These are phyloP conservation scores for Pseudocercospora vitis DNA, from an alignment of 2,329 filamentous ascomycete genomes.

Conservation along the genomic window DNA sequence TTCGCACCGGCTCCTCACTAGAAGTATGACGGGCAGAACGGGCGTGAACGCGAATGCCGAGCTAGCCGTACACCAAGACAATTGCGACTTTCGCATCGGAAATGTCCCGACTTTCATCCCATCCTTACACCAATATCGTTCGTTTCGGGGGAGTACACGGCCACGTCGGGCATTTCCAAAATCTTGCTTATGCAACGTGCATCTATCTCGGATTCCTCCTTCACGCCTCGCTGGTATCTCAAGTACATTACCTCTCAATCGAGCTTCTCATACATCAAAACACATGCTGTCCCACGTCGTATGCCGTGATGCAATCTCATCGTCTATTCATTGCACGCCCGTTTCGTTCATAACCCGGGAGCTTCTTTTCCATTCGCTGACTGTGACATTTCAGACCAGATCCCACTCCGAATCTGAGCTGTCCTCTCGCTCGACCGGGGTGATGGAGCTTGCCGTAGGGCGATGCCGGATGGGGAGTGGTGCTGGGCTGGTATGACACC, in stretches of 20 bases:
- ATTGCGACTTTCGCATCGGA: background rate
- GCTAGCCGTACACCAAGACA: slow-evolving; percentile 5
- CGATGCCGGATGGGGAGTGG: slow-evolving; percentile 8
- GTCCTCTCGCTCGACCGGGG: background rate
- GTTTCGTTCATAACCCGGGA: background rate
- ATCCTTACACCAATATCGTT: too few species aligned
- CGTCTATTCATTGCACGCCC: too few species aligned
- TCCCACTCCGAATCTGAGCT: slow-evolving; percentile 18
- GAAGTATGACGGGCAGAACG: too few species aligned
- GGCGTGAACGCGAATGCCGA: background rate
- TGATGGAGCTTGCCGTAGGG: slow-evolving; percentile 7
- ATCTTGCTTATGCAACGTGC: too few species aligned
- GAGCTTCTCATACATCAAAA: too few species aligned
- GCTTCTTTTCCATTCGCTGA: background rate
- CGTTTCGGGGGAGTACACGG: too few species aligned
- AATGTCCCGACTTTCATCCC: background rate
- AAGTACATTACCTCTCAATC: too few species aligned
- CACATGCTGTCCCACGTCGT: too few species aligned
- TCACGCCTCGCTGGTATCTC: too few species aligned
- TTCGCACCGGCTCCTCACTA: slow-evolving; percentile 3
- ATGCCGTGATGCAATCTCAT: too few species aligned
- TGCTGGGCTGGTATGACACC: background rate
- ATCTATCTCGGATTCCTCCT: too few species aligned
- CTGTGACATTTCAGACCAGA: slow-evolving; percentile 2
- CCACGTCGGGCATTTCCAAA: too few species aligned